A percentile compares a stretch with the other conserved stretches of the same genome.
Conservation (phyloP, 768 basidiomycete species). For the Mycena venus region DNA sequence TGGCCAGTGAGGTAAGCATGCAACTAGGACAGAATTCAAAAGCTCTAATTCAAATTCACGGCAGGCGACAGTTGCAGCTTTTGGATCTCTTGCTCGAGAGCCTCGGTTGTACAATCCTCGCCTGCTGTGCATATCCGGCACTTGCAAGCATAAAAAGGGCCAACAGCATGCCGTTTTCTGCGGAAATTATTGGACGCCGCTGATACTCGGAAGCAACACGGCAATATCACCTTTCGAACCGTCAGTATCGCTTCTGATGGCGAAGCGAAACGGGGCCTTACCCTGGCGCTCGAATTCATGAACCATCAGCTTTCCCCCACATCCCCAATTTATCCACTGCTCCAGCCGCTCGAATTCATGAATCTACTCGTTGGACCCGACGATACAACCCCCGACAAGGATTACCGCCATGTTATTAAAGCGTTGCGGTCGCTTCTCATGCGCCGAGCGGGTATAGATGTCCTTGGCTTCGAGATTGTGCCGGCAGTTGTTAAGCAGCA, state of each 20-base stretch:
- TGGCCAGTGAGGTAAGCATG: slow-evolving; percentile 32
- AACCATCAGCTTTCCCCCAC: slow-evolving; percentile 10
- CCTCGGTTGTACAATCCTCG: slow-evolving; percentile 14
- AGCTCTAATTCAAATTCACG: not conserved
- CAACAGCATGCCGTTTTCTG: slow-evolving; percentile 24
- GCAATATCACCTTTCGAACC: slow-evolving; percentile 14
- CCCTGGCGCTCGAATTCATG: slow-evolving; percentile 27
- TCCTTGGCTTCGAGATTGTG: slow-evolving; percentile 31
- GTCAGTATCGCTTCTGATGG: slow-evolving; percentile 34
- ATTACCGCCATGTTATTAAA: slow-evolving; percentile 49
- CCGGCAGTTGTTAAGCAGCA: too few relatives aligned
- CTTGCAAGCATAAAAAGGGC: slow-evolving; percentile 34
- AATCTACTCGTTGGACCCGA: slow-evolving; percentile 44
- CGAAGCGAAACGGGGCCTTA: slow-evolving; percentile 25
- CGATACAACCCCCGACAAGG: slow-evolving; percentile 48
- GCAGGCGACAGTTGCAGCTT: slow-evolving; percentile 29
- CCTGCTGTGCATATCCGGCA: slow-evolving; percentile 35
- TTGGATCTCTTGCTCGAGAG: slow-evolving; percentile 29
- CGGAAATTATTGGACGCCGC: not conserved
- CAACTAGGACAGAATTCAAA: not conserved
- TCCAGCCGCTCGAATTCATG: slow-evolving; percentile 32
- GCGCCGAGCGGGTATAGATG: slow-evolving; percentile 36
- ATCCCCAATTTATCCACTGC: slow-evolving; percentile 36
- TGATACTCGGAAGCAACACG: not conserved
- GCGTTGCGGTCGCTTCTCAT: slow-evolving; percentile 39